These are phyloP conservation scores for Agaricus blazei DNA, from an alignment of 768 basidiomycete species.

Conservation along the genomic window DNA sequence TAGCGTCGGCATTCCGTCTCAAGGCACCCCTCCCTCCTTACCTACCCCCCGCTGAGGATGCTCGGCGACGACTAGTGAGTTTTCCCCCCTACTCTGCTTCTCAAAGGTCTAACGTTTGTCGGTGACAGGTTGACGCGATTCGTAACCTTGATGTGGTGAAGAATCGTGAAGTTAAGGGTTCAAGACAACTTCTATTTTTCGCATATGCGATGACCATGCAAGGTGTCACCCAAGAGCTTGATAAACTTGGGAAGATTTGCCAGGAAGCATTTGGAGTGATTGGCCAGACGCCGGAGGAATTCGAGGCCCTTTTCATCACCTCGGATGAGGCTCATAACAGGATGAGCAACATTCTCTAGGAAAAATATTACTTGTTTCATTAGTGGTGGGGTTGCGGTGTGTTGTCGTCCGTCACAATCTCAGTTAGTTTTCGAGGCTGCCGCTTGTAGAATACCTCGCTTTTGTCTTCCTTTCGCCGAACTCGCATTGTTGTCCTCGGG, in stretches of 20 bases:
- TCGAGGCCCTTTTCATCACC: constrained; percentile 68
- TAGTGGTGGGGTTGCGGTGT: background rate
- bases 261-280: constrained; percentile 94
- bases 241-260: constrained; percentile 70
- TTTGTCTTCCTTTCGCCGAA: no score
- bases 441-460: no score
- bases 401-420: background rate
- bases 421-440: no score
- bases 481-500: no score
- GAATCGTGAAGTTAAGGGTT: constrained; percentile 73
- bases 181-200: constrained; percentile 85
- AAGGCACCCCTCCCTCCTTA: constrained; percentile 96
- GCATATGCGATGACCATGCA: constrained; percentile 94
- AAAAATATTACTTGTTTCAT: background rate
- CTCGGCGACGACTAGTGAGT: constrained; percentile 71
- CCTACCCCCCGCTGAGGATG: constrained; percentile 87
- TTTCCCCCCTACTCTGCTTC: background rate
- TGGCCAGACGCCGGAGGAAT: constrained; percentile 74
- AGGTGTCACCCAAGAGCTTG: constrained; percentile 87
- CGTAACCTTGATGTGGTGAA: constrained; percentile 84
- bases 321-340: constrained; percentile 16
- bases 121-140: constrained; percentile 70
- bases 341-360: constrained; percentile 19
- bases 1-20: constrained; percentile 74
- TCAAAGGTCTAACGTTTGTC: background rate